These are phyloP conservation scores for Candida insectorum DNA, from an alignment of 805 yeast genomes.

Conservation along the genomic window DNA sequence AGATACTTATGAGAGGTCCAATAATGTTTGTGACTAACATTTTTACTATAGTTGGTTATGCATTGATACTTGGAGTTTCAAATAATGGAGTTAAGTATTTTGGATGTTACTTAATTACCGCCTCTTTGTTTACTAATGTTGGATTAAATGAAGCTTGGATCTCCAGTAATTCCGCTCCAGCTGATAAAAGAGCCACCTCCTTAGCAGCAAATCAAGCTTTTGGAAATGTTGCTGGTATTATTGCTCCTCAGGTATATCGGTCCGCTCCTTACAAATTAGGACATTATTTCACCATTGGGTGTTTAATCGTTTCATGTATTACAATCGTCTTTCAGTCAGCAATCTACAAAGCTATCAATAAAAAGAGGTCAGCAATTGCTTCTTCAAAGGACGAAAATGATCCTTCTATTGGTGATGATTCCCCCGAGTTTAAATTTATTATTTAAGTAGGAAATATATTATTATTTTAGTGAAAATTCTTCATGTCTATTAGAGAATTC, in stretches of 20 bases:
- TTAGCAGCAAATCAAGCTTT: constrained; percentile 41
- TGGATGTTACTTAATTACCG: constrained; percentile 33
- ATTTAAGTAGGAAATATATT: too few species aligned
- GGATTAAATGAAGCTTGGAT: constrained; percentile 43
- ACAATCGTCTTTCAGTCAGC: too few species aligned
- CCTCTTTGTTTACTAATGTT: constrained; percentile 34
- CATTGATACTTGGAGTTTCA: constrained; percentile 23
- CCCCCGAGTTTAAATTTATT: too few species aligned
- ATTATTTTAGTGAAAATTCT: too few species aligned
- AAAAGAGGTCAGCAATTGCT: too few species aligned
- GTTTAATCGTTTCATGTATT: constrained; percentile 22
- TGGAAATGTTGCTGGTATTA: constrained; percentile 45
- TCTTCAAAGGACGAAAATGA: too few species aligned
- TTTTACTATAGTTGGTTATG: constrained; percentile 29
- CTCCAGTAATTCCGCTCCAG: constrained; percentile 39
- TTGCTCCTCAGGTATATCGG: constrained; percentile 43
- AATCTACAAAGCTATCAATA: too few species aligned
- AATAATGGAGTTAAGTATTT: constrained; percentile 31
- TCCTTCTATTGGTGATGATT: too few species aligned
- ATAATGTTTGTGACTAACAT: constrained; percentile 21
- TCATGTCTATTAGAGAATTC: too few species aligned
- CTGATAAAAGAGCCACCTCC: constrained; percentile 40
- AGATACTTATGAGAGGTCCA: constrained; percentile 25
- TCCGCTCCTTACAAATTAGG: constrained; percentile 38
- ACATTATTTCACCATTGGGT: constrained; percentile 37